Evolutionary conservation across 345 rosid genomes (phyloP).

Genomic region (Salix suchowensis): DNA sequence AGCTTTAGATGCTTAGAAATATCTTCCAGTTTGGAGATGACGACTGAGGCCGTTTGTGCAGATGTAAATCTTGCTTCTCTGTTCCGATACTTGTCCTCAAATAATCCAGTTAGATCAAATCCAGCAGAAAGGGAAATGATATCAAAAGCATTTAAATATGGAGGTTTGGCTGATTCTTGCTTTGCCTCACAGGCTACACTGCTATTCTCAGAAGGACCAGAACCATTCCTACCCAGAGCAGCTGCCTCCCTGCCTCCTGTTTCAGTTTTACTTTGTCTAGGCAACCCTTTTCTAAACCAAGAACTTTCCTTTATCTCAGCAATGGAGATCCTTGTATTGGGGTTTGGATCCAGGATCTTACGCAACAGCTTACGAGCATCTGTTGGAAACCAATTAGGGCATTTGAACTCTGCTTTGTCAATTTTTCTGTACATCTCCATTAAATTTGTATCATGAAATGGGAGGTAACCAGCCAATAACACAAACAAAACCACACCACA

Average conservation of each 20-base stretch:
- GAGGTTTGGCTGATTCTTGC: constrained; percentile 2
- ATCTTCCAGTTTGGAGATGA: constrained; percentile 22
- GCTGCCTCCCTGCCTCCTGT: constrained; percentile 1
- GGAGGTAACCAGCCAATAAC: constrained; percentile 22
- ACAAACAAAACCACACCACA: constrained; percentile 32
- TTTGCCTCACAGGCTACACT: constrained; percentile 3
- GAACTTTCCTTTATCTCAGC: constrained; percentile 14
- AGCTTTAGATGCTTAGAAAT: constrained; percentile 8
- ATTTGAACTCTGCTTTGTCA: constrained; percentile 22
- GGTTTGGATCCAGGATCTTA: constrained; percentile 21
- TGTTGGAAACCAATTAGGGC: constrained; percentile 24
- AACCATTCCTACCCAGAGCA: constrained; percentile 6
- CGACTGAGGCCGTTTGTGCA: constrained; percentile 11
- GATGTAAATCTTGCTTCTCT: constrained; percentile 22
- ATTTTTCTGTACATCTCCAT: constrained; percentile 29
- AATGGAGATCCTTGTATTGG: constrained; percentile 17
- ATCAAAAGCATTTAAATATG: constrained; percentile 23
- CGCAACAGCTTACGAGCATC: constrained; percentile 19
- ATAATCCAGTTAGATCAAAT: constrained; percentile 25
- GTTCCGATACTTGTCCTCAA: constrained; percentile 6
- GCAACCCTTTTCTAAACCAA: constrained; percentile 16
- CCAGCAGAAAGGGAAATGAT: constrained; percentile 26
- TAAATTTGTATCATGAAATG: constrained; percentile 28
- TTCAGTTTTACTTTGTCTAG: constrained; percentile 12
- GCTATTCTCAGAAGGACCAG: constrained; percentile 17